phyloP scores from a whole-genome alignment of 345 rosid species.

The Psidium friedrichsthalianum region DNA sequence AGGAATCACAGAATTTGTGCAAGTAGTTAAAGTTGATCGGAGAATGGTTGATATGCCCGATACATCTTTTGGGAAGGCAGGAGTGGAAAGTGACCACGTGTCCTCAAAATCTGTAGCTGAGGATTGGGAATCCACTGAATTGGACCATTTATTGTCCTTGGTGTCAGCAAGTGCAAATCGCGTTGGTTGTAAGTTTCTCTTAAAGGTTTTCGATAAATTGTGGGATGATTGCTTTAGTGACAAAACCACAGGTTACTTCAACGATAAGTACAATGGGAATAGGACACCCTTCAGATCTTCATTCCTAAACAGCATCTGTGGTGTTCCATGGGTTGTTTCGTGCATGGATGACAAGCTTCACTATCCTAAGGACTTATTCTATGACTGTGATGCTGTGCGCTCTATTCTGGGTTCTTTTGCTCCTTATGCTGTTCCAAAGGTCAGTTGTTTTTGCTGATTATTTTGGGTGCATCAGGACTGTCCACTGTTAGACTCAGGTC shows the following conservation, averaged over 20 bases:
- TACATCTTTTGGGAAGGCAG: conserved; percentile 9
- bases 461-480: not conserved
- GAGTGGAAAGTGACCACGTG: conserved; percentile 15
- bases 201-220: conserved; percentile 58
- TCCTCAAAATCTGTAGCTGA: conserved; percentile 24
- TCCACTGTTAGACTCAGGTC: not conserved
- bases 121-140: conserved; percentile 90
- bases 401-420: conserved; percentile 64
- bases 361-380: conserved; percentile 56
- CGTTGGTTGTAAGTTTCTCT: conserved; percentile 44
- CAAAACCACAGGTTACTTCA: conserved; percentile 34
- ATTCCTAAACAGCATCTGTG: conserved; percentile 50
- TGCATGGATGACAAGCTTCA: conserved; percentile 63
- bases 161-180: conserved; percentile 30
- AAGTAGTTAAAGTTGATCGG: conserved; percentile 65
- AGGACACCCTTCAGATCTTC: conserved; percentile 46
- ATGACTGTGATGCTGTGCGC: conserved; percentile 71
- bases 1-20: conserved; percentile 77
- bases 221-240: conserved; percentile 71
- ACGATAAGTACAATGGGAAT: conserved; percentile 16
- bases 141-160: conserved; percentile 36
- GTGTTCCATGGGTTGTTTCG: conserved; percentile 60
- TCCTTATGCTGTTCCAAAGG: conserved; percentile 90
- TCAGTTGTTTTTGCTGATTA: conserved; percentile 12
- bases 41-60: conserved; percentile 32